These are phyloP conservation scores for Diaporthe batatas DNA, from an alignment of 2,329 filamentous ascomycete genomes.

Conservation along the genomic window DNA sequence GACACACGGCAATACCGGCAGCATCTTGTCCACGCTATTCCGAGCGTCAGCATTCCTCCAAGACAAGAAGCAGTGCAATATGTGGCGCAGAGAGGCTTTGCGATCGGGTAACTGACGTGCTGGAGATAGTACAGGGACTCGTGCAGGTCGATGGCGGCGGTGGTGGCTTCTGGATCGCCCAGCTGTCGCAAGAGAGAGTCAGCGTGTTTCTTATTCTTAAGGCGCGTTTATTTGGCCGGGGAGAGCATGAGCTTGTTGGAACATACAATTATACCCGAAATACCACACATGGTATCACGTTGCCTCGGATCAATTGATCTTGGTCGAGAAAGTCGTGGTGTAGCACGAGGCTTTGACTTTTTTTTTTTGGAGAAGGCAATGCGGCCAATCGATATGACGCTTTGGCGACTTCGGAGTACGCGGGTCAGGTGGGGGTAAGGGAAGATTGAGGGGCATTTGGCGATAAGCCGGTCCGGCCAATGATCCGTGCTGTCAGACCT, in stretches of 20 bases:
- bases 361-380: not conserved
- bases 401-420: not conserved
- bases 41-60: not conserved
- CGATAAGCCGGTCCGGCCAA: too few relatives aligned
- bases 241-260: not conserved
- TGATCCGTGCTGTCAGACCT: too few relatives aligned
- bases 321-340: not conserved
- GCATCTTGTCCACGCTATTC: not conserved
- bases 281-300: not conserved
- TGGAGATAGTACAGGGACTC: not conserved
- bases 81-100: not conserved
- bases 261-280: not conserved
- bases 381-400: not conserved
- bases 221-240: not conserved
- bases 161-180: not conserved
- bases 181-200: not conserved
- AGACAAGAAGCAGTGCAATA: not conserved
- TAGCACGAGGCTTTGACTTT: not conserved
- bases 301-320: not conserved
- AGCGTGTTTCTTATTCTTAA: not conserved
- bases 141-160: not conserved
- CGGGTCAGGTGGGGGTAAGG: not conserved
- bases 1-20: not conserved
- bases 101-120: not conserved
- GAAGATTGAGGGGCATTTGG: not conserved